Evolutionary conservation across 345 rosid genomes (phyloP).

Genomic region (Corchorus olitorius): DNA sequence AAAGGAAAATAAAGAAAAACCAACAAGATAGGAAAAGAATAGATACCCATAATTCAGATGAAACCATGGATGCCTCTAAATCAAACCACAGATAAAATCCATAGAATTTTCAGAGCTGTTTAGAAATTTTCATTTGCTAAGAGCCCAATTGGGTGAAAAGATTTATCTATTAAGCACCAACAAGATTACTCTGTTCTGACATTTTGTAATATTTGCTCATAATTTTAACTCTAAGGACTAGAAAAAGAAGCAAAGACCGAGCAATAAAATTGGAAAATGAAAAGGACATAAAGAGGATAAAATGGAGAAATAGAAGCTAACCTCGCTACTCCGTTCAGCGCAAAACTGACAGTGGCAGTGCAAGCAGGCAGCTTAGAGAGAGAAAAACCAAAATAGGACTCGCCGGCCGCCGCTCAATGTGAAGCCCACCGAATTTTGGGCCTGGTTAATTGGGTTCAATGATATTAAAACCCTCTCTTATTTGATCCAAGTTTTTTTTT

Average conservation of each 20-base stretch:
- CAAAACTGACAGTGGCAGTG: not conserved
- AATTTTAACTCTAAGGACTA: too few relatives aligned
- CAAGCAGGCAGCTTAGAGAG: too few relatives aligned
- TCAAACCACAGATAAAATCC: not conserved
- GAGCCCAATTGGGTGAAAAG: not conserved
- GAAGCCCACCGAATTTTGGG: too few relatives aligned
- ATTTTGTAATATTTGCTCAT: too few relatives aligned
- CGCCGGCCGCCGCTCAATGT: too few relatives aligned
- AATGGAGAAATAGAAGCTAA: not conserved
- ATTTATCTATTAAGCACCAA: too few relatives aligned
- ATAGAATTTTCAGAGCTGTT: not conserved
- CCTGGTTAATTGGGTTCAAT: too few relatives aligned
- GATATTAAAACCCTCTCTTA: too few relatives aligned
- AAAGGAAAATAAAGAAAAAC: not conserved
- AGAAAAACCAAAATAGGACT: too few relatives aligned
- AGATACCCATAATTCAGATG: constrained; percentile 5
- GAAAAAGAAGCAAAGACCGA: not conserved
- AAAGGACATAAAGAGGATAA: not conserved
- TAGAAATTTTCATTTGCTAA: not conserved
- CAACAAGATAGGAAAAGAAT: not conserved
- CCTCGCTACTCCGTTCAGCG: not conserved
- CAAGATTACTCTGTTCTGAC: too few relatives aligned
- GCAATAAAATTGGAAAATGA: not conserved
- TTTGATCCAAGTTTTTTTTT: too few relatives aligned
- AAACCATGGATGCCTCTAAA: not conserved